These are phyloP conservation scores for Jacaranda mimosifolia DNA, from an alignment of 257 asterid species.

Conservation along the genomic window DNA sequence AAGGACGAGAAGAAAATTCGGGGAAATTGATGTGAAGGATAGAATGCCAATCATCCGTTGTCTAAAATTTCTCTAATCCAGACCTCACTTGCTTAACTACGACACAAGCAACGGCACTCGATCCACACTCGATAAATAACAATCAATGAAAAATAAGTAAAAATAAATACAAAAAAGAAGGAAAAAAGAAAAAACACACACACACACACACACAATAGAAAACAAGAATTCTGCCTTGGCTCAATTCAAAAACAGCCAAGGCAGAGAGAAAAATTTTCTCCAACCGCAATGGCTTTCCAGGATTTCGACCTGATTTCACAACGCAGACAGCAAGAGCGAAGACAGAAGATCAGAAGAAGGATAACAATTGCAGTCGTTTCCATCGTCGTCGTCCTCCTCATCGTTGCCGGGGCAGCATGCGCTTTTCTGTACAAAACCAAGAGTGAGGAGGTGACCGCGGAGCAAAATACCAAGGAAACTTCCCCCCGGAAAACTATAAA, in stretches of 20 bases:
- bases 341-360: conserved; percentile 45
- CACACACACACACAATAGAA: not conserved
- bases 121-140: not conserved
- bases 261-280: conserved; percentile 48
- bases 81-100: conserved; percentile 32
- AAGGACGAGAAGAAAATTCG: conserved; percentile 25
- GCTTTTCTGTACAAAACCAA: conserved; percentile 44
- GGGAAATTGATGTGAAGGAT: not conserved
- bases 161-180: not conserved
- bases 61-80: conserved; percentile 44
- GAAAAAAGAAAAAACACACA: not conserved
- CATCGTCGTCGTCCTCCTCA: conserved; percentile 45
- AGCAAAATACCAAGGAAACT: not conserved
- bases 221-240: conserved; percentile 74
- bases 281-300: conserved; percentile 77
- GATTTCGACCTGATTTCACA: conserved; percentile 88
- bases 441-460: not conserved
- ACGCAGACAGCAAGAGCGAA: conserved; percentile 64
- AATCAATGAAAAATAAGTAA: not conserved
- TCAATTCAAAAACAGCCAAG: conserved; percentile 52
- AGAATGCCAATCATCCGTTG: conserved; percentile 17
- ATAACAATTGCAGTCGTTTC: conserved; percentile 53
- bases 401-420: conserved; percentile 60
- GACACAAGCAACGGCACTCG: conserved; percentile 25
- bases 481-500: not conserved